Base-by-base conservation (phyloP, 164 flowering plant species). In the Paratinospora sagittata region DNA sequence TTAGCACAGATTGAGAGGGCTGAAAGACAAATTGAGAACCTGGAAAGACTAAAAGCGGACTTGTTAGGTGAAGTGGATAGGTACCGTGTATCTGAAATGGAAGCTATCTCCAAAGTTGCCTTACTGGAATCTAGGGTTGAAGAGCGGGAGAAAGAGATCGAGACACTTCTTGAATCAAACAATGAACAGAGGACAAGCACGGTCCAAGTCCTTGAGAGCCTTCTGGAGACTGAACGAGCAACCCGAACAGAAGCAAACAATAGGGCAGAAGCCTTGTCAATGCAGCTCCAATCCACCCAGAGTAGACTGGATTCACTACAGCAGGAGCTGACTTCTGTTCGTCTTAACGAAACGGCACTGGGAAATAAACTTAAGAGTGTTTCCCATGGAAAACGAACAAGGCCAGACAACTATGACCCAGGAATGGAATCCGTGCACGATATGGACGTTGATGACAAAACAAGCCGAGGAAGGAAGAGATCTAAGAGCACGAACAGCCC, bases 71-170 rank as follows among this genome's bases (percentile, higher is more conserved):
- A 96, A 69, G 69, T 89, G 3, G 83, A 85, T 19, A 80, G 83
- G 61, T 43, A 82, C 27, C 92, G 84, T 34, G 79, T 66, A 14
- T 86, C 89, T n/a, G 97, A 91, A 76, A 78, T 75, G 85, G 91
- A 85, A 16, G 97, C 98, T 1, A 61, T 79, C 27, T 80, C 89
- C 27, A 91, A 81, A 74, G 93, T 89, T 30, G 77, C 80, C 33
- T 55, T 81, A 34, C 81, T 96, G 47, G 98, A 96, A 78, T 86
- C 79, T 26, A 85, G 87, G 72, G 97, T 96, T 69, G 89, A 87
- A 72, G 97, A 93, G 71, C 81, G 96, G 80, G 93, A 93, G 76
- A 90, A 79, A 60, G 98, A 96, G 75, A 89, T 93, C 13, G 95
- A 90, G 70, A 75, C 85, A 16, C 80, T 93, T 10, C 74, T 96